Percentiles rank a stretch among this genome's conserved stretches.
Evolutionary conservation across 2,329 filamentous ascomycete species (phyloP).

Genomic region (Tolypocladium inflatum): DNA sequence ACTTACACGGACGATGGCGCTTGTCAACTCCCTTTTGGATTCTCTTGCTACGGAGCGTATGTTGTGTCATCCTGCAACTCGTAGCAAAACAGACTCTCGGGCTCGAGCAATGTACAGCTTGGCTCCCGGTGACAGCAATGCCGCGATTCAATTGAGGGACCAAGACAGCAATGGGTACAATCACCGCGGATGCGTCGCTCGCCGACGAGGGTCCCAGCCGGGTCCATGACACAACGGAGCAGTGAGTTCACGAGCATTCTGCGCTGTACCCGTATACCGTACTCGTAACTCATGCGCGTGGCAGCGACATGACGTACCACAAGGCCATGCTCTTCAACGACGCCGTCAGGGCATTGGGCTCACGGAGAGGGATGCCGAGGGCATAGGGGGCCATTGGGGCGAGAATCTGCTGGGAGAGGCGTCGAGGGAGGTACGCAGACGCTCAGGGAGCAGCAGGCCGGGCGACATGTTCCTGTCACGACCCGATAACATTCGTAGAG

Average conservation of each 20-base stretch:
- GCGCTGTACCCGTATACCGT: neutral
- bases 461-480: neutral
- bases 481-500: neutral
- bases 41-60: too few species aligned
- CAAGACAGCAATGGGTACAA: neutral
- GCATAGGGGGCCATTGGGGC: constrained; percentile 45
- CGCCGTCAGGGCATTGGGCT: constrained; percentile 56
- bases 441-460: constrained; percentile 31
- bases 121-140: too few species aligned
- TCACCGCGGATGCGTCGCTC: neutral
- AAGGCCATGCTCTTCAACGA: constrained; percentile 43
- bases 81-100: too few species aligned
- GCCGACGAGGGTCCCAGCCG: constrained; percentile 17
- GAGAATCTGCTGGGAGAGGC: constrained; percentile 55
- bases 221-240: constrained; percentile 41
- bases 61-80: too few species aligned
- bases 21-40: too few species aligned
- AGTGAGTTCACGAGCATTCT: constrained; percentile 21
- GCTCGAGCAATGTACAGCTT: too few species aligned
- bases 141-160: too few species aligned
- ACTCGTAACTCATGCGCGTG: too few species aligned
- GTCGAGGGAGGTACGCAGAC: constrained; percentile 47
- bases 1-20: neutral
- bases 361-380: constrained; percentile 35
- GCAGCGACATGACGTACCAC: constrained; percentile 45